Conservation (phyloP, 805 yeast genomes). For the Diddensiella transvaalensis region DNA sequence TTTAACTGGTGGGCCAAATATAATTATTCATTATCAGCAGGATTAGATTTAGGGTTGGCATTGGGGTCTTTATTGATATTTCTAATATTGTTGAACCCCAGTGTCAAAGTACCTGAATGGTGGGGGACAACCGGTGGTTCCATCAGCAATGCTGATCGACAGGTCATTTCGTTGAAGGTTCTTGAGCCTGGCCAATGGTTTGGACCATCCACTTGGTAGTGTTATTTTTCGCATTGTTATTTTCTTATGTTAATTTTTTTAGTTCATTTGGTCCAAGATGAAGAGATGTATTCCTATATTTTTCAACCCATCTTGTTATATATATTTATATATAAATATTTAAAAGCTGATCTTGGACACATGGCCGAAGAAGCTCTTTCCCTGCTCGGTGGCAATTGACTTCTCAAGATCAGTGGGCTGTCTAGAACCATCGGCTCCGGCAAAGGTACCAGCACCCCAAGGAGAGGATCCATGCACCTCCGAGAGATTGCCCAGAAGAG, state of each 20-base stretch:
- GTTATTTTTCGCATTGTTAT: constrained; percentile 4
- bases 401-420: constrained; percentile 61
- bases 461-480: constrained; percentile 82
- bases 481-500: constrained; percentile 50
- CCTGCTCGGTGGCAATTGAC: constrained; percentile 65
- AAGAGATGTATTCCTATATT: not conserved
- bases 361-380: constrained; percentile 54
- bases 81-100: constrained; percentile 45
- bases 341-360: constrained; percentile 27
- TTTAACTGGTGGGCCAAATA: constrained; percentile 75
- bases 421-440: constrained; percentile 76
- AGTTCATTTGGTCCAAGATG: no score
- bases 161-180: constrained; percentile 30
- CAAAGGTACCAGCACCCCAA: constrained; percentile 84
- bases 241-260: not conserved
- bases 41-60: constrained; percentile 64
- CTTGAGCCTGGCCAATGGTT: constrained; percentile 43
- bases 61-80: constrained; percentile 57
- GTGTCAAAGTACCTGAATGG: constrained; percentile 46
- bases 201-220: constrained; percentile 49
- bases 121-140: constrained; percentile 58
- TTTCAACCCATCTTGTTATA: not conserved
- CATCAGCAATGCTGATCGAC: constrained; percentile 37
- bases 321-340: not conserved
- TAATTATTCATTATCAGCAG: constrained; percentile 64